Evolutionary conservation across 768 basidiomycete genomes (phyloP), one percentile per base, ranked within the genome.

Genomic region (Pisolithus microcarpus): DNA sequence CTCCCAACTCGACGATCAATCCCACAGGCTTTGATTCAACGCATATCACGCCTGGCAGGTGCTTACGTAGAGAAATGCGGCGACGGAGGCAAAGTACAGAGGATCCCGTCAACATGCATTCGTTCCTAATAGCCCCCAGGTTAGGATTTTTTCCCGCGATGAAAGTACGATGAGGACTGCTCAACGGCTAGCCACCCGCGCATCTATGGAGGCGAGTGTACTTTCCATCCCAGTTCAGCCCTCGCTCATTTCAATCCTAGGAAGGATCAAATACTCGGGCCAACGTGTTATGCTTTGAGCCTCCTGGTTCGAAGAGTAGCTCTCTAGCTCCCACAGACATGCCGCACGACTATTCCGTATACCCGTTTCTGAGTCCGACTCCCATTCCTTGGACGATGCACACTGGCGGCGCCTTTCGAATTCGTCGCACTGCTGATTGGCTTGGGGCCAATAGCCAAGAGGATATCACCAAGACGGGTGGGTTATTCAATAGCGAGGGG

Each of bases 41-140:
- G 73, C 24, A 79, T 90, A 52, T 90, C 88, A n/a, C 80, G 84
- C 48, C 51, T 79, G 18, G 74, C 84, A 7, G 80, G 79, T 40
- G 86, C 82, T 4, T 81, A 82, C 55, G 64, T 81, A 5, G 82
- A 86, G 61, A 75, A 73, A 52, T 58, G 72, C 24, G 75, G 73
- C 21, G 57, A 63, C 38, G 66, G 70, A 48, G 75, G 76, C 52
- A 71, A 73, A 66, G 83, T 80, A 55, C 43, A 36, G 31, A 31
- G 10, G 16, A n/a, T 52, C 64, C 39, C 39, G 46, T 40, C 43
- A n/a, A 36, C 3, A 5, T n/a, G 9, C 39, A 7, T 13, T 7
- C 31, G 30, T 36, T 44, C 44, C 38, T 16, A n/a, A 21, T 8
- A 15, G 46, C 23, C 23, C 55, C 23, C 52, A 87, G 85, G 62